These are phyloP conservation scores for Perilla frutescens DNA, from an alignment of 257 asterid genomes.

Conservation along the genomic window DNA sequence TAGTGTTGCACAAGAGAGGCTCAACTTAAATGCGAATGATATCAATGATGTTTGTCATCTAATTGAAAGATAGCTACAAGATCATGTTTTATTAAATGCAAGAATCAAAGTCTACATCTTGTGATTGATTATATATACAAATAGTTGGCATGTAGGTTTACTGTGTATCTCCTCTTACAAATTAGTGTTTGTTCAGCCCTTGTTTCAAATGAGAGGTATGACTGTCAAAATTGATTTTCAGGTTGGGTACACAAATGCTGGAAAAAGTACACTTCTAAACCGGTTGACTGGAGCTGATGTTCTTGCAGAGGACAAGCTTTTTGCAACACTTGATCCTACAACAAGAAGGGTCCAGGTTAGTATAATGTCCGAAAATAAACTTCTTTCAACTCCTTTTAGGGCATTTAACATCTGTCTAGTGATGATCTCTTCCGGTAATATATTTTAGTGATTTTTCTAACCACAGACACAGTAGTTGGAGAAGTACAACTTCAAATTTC, in stretches of 20 bases:
- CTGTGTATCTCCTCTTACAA: conserved; percentile 5
- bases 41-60: neutral
- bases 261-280: conserved; percentile 94
- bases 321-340: conserved; percentile 99
- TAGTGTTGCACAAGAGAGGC: conserved; percentile 11
- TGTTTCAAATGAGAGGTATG: conserved; percentile 15
- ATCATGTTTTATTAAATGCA: conserved; percentile 2
- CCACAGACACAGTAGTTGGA: conserved; percentile 3
- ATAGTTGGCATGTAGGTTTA: neutral
- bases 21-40: neutral
- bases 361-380: conserved; percentile 27
- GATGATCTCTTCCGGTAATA: conserved; percentile 8
- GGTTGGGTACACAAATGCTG: conserved; percentile 99
- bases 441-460: neutral
- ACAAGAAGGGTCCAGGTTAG: conserved; percentile 96
- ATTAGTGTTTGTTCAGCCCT: conserved; percentile 9
- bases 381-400: conserved; percentile 25
- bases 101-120: conserved; percentile 16
- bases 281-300: conserved; percentile 91
- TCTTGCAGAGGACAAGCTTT: conserved; percentile 90
- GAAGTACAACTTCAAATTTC: conserved; percentile 17
- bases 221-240: conserved; percentile 39
- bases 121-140: neutral
- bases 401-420: conserved; percentile 26
- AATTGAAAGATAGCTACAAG: conserved; percentile 4